Percentiles rank a stretch among this genome's conserved stretches.
phyloP scores from a whole-genome alignment of 139 green algal species.

The Deuterostichococcus epilithicus region DNA sequence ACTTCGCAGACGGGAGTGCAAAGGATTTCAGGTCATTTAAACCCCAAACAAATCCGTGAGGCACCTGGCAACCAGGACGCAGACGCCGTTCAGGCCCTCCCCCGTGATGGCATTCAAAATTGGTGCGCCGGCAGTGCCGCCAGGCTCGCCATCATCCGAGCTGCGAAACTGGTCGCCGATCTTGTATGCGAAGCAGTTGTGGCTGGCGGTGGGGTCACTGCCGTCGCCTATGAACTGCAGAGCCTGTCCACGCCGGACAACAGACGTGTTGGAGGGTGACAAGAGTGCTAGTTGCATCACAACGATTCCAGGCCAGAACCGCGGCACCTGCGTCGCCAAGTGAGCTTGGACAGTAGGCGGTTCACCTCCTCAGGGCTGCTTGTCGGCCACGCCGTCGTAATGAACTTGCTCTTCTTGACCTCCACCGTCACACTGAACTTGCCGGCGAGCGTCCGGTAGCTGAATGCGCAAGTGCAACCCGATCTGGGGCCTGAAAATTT shows the following conservation, averaged over 20 bases:
- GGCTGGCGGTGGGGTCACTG: slow-evolving; percentile 49
- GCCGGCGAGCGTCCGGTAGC: neutral
- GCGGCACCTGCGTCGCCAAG: neutral
- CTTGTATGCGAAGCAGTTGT: slow-evolving; percentile 81
- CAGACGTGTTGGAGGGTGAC: neutral
- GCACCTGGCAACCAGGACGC: slow-evolving; percentile 66
- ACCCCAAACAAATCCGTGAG: neutral
- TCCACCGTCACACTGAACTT: slow-evolving; percentile 12
- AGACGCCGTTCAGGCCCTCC: slow-evolving; percentile 60
- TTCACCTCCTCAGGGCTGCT: slow-evolving; percentile 26
- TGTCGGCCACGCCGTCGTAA: slow-evolving; percentile 65
- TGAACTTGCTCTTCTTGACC: slow-evolving; percentile 72
- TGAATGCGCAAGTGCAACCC: no score
- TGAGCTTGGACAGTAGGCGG: neutral
- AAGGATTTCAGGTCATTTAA: no score
- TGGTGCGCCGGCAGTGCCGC: slow-evolving; percentile 74
- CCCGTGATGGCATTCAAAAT: slow-evolving; percentile 80
- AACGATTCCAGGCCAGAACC: neutral
- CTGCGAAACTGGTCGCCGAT: slow-evolving; percentile 36
- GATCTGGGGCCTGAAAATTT: no score
- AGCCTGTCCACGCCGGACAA: no score
- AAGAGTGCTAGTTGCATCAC: neutral
- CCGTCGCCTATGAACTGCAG: slow-evolving; percentile 35
- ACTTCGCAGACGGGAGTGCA: no score
- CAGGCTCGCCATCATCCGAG: slow-evolving; percentile 85